Base-by-base conservation (phyloP, 306 rosid species). In the Quercus mongolica region DNA sequence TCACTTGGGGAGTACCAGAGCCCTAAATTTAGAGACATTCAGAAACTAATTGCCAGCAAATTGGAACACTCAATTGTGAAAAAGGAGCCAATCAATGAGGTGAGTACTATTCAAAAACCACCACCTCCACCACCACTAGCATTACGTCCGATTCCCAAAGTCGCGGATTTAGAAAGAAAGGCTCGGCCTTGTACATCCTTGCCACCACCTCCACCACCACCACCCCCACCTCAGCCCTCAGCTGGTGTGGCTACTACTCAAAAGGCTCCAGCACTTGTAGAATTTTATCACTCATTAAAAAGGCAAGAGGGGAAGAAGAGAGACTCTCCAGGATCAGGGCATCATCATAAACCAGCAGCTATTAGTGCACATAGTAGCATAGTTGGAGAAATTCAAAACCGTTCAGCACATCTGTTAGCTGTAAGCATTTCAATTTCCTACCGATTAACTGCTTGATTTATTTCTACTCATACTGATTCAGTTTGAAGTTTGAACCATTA, bases 341-440 rank as follows among this genome's bases (percentile, higher is more conserved):
- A 85, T 84, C 79, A 73, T 75, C 88, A 80, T 56, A 84, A 82
- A 71, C 90, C 89, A 3, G 75, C 80, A 19, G 87, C 86, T 73
- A 64, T 54, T 79, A 88, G 85, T 85, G 97, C 90, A 70, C 98
- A 94, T 65, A 89, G 83, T 79, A 91, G 97, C 91, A 91, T 94
- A 82, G 97, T 94, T 28, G 97, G 97, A 75, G 98, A 94, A 89
- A 91, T 94, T 81, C 94, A 94, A 73, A 94, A 88, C 82, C 98
- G 98, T 77, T 94, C 98, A 6, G 90, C 97, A 1, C 97, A 94
- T 91, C 93, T 94, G 38, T 85, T 91, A 83, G 97, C 97, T 20
- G 97, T 94, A 86, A 92, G 98, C 56, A 71, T 70, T 73, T 78
- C 49, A 17, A 41, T 67, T 67, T 82, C 55, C 23, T 41, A 4